Evolutionary conservation across 129 eudicot species (phyloP).

Genomic region (Saposhnikovia divaricata): DNA sequence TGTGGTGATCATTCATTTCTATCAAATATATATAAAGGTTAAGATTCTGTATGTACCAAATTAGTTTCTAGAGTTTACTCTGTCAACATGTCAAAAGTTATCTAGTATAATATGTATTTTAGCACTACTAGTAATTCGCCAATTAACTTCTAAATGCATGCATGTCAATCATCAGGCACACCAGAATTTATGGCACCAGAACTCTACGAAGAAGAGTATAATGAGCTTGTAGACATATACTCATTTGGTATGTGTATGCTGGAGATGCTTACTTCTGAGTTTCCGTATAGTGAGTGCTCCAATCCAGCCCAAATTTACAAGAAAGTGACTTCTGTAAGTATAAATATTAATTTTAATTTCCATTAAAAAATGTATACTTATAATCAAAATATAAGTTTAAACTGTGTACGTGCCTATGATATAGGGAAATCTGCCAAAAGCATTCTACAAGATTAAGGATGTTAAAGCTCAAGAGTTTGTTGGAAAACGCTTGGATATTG

Average conservation of each 20-base stretch:
- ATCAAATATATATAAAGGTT: too few species aligned
- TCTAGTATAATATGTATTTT: too few species aligned
- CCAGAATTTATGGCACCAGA: too few species aligned
- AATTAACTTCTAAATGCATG: too few species aligned
- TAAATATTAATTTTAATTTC: background rate
- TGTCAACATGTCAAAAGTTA: too few species aligned
- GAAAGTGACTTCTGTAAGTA: slow-evolving; percentile 72
- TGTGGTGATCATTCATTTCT: too few species aligned
- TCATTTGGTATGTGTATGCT: slow-evolving; percentile 91
- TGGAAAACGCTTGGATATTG: slow-evolving; percentile 63
- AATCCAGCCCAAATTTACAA: slow-evolving; percentile 93
- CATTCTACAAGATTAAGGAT: slow-evolving; percentile 50
- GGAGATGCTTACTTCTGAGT: slow-evolving; percentile 82
- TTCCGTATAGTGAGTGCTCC: slow-evolving; percentile 87
- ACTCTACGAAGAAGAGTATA: slow-evolving; percentile 71
- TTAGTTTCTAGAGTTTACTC: too few species aligned
- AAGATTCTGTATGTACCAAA: too few species aligned
- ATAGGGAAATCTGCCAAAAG: slow-evolving; percentile 84
- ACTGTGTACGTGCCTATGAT: background rate
- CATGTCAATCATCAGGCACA: too few species aligned
- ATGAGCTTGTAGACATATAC: slow-evolving; percentile 83
- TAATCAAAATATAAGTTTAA: background rate
- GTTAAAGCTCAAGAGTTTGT: slow-evolving; percentile 59
- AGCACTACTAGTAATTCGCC: too few species aligned
- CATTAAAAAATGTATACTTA: background rate